Base-by-base conservation (phyloP, 129 eudicot genomes). In the Flaveria brownii region DNA sequence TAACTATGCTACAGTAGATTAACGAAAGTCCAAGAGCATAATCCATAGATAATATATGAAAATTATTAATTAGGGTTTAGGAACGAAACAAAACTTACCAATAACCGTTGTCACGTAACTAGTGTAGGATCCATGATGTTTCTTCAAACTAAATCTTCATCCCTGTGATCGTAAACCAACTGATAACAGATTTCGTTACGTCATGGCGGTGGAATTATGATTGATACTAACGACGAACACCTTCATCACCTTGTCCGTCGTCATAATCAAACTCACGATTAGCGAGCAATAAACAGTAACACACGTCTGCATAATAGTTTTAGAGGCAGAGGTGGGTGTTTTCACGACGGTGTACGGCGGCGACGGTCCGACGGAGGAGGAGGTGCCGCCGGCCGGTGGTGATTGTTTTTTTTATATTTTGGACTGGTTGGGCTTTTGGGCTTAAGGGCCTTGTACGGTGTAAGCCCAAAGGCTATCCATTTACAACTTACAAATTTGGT, bases 1-100 rank as follows among this genome's bases (percentile, higher is more conserved):
- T 57, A 61, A 41, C 57, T 41, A 11, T 43, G 4, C 18, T 60
- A 25, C 7, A 43, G 46, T 60, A 25, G 28, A 57, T 23, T 73
- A 73, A 16, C 41, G 42, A 23, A 73, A 73, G 46, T 49, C 62
- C 22, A 59, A 57, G 25, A 33, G 28, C 75, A 70, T 30, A 70
- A 49, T 17, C 75, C 5, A 2, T 54, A 45, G 36, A 10, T 9
- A 18, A 45, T 20, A 4, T 68, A 47, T 70, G 41, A 23, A 18
- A 28, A 49, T 0, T 23, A 25, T 51, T 71, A 14, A 5, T 46
- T 25, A 67, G 18, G 56, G 41, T 36, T 5, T 36, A 5, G 7
- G 41, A 5, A 57, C 30, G 9, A 15, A 47, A 4, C 49, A 52
- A 52, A 71, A 16, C 54, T 28, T 65, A 17, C 20, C 36, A 30